Evolutionary conservation across 2,329 filamentous ascomycete species (phyloP), one percentile per base, ranked within the genome.

Genomic region (Trichoderma atrobrunneum): DNA sequence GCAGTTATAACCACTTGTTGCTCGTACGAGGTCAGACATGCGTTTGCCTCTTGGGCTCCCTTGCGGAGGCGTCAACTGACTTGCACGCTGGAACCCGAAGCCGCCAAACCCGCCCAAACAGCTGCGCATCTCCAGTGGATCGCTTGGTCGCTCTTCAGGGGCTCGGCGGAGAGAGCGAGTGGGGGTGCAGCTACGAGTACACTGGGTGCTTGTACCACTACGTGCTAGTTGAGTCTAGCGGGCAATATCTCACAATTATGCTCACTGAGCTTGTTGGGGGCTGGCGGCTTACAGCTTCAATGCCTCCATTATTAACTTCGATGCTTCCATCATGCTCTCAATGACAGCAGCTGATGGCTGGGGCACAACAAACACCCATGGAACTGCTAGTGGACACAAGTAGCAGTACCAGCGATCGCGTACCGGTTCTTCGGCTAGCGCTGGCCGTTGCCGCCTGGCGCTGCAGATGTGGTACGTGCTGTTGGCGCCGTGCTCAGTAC

Each of bases 51-150:
- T 70, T 61, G 67, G 67, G 67, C 67, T 70, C 67, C 67, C 67
- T 69, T 70, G 67, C 57, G 56, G 57, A 70, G 39, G 43, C 60
- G 68, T 71, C 68, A 71, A 71, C 68, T 71, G 68, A 71, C 68
- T 59, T 71, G 67, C 36, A 62, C 57, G 57, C 67, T 70, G 67
- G 67, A 62, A 70, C 67, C 67, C 67, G 56, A 62, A 70, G 54
- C 67, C 67, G 67, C 67, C 56, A 70, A 70, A 70, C 67, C 67
- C 67, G 67, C 67, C 64, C 67, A 70, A 54, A 62, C 26, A 51
- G 60, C 51, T 60, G 62, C 68, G 32, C 61, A 59, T 71, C 69
- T 71, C 36, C 69, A 71, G 69, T 71, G 69, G 69, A 71, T 60
- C 69, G 62, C 32, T 59, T 28, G 62, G 62, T 60, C 57, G 51